Evolutionary conservation across 1,139 yeast genomes (phyloP), one percentile per base, ranked within the genome.

Genomic region (Yamadazyma songkhlaensis): DNA sequence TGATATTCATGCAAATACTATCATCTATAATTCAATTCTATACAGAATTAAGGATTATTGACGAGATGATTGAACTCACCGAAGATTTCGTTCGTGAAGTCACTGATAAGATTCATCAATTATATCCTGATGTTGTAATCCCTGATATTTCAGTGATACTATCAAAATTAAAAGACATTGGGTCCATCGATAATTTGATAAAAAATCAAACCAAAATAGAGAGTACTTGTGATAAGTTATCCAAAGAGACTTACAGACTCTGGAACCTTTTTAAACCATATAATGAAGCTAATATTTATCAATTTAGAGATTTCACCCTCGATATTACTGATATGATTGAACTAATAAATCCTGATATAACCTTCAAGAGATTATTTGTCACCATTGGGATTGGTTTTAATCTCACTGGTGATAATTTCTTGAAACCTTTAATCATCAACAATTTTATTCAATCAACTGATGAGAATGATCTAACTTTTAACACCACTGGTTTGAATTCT

Each of bases 321-420:
- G 50, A 55, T 36, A 32, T 55, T n/a, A 41, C 41, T 7, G 42
- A 44, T 11, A 35, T 53, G 12, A 25, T 46, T 9, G 14, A 21
- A 17, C 26, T 43, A 9, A 25, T 42, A n/a, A 32, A 29, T 4
- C 41, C 44, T 4, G 29, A 37, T 4, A 34, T 35, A 24, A 12
- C 31, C 13, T 10, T 28, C 6, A 30, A 38, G 14, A 30, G 31
- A 10, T 25, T 35, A 12, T 7, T 35, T 9, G 24, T 55, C 2
- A 48, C 58, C 2, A 30, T 55, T 12, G 54, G 59, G 0, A 15
- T 51, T 1, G 44, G 51, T 11, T 51, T 50, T 12, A 55, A 53
- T 38, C 40, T 49, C 9, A 37, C 41, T 25, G 55, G 54, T 7
- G 38, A 46, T n/a, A 47, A 49, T 26, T 48, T 53, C 27, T 41